Base-by-base conservation (phyloP, 2,329 filamentous ascomycete species). In the Penicillium hesseltinei region DNA sequence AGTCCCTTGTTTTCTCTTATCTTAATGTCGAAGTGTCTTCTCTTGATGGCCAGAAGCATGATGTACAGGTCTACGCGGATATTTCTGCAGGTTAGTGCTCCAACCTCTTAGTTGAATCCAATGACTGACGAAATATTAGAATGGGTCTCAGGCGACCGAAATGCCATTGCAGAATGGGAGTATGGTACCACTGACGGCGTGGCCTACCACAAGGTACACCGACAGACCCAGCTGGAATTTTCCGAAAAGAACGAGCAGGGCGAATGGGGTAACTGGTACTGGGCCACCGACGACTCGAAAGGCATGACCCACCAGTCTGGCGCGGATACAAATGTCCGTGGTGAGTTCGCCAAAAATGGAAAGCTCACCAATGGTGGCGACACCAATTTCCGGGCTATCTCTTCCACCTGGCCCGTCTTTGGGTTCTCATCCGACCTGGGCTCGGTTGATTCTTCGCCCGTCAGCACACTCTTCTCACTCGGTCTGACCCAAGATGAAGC, bases 1-100 rank as follows among this genome's bases (percentile, higher is more conserved):
- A 91, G 68, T 90, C 88, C 7, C 76, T 90, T 44, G 78, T 85
- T 19, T 89, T 88, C 61, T 88, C 88, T 1, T 92, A 91, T 73
- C 75, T 92, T 54, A 76, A 88, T 29, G 82, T 89, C 27, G 81
- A 80, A 10, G 84, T 89, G 7, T 73, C 73, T 36, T 88, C 88
- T 1, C 66, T 84, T 2, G 88, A 92, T 71, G 86, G 85, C 11
- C 69, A 69, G 3, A 64, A 77, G 1, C 89, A 92, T 69, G 75
- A 83, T 43, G 86, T 91, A 2, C 83, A 90, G 66, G 67, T 92
- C 5, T 92, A 92, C 68, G 80, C 87, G 25, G 89, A 92, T 67
- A 85, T 91, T 39, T 86, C 88, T 51, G 86, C 84, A 54, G 86
- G 85, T 88, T 70, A 70, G 81, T 71, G 29, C 25, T 29, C 8